Conservation (phyloP, 75 land plant genomes). For the Ceratopteris richardii region DNA sequence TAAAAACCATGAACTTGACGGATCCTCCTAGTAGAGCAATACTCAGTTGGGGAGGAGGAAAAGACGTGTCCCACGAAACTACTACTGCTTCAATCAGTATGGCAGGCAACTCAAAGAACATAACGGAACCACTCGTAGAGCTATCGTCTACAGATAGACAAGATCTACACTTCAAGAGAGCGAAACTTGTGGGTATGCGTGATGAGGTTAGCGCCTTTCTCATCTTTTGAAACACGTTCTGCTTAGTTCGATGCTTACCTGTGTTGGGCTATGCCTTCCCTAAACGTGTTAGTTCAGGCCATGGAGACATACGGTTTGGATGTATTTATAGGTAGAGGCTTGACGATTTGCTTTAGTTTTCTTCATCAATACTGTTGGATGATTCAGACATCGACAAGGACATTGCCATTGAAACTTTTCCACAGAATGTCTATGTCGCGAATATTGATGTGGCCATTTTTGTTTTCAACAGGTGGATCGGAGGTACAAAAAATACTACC, state of each 20-base stretch:
- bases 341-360: too few species aligned
- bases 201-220: constrained; percentile 55
- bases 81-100: constrained; percentile 1
- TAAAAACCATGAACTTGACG: neutral
- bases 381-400: too few species aligned
- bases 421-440: too few species aligned
- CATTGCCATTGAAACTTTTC: too few species aligned
- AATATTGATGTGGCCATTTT: too few species aligned
- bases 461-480: constrained; percentile 48
- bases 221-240: too few species aligned
- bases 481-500: constrained; percentile 49
- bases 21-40: neutral
- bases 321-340: too few species aligned
- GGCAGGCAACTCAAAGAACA: constrained; percentile 22
- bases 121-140: constrained; percentile 20
- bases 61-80: neutral
- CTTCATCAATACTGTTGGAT: too few species aligned
- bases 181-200: constrained; percentile 66
- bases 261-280: too few species aligned
- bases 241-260: too few species aligned
- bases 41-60: neutral
- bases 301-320: too few species aligned
- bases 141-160: constrained; percentile 51
- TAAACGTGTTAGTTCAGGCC: too few species aligned
- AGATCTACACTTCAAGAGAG: constrained; percentile 74